Percentiles rank a stretch among this genome's conserved stretches.
phyloP scores from a whole-genome alignment of 139 green algal species.

The Chara braunii region DNA sequence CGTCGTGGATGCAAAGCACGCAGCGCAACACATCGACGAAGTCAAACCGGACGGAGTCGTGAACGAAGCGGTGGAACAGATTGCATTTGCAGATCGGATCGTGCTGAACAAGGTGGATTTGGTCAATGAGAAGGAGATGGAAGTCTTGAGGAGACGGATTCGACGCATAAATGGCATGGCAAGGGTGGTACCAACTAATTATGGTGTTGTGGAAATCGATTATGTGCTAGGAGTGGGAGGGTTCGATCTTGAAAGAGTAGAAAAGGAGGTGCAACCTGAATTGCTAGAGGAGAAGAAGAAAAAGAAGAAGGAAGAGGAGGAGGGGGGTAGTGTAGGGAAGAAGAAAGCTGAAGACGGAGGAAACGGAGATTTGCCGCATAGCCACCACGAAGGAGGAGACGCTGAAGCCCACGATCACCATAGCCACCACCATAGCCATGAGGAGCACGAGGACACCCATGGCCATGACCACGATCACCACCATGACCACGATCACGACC shows the following conservation, averaged over 20 bases:
- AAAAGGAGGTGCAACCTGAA: conserved; percentile 57
- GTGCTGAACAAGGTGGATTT: conserved; percentile 86
- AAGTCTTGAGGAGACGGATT: conserved; percentile 56
- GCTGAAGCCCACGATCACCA: conserved; percentile 33
- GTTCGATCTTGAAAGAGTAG: conserved; percentile 82
- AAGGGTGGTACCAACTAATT: conserved; percentile 43
- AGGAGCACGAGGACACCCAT: conserved; percentile 19
- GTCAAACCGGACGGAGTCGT: conserved; percentile 57
- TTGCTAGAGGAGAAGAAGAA: conserved; percentile 35
- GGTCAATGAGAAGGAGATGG: conserved; percentile 41
- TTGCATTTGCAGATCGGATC: conserved; percentile 90
- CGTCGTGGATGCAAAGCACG: conserved; percentile 59
- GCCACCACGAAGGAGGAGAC: conserved; percentile 25
- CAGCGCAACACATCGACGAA: conserved; percentile 53
- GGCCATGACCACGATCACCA: conserved; percentile 44
- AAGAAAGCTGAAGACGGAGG: no score
- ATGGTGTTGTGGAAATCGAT: conserved; percentile 64
- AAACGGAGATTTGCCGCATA: conserved; percentile 19
- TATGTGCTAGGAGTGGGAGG: conserved; percentile 88
- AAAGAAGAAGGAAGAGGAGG: conserved; percentile 35
- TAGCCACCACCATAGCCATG: conserved; percentile 46
- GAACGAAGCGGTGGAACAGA: conserved; percentile 88
- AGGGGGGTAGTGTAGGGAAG: no score
- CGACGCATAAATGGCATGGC: conserved; percentile 79
- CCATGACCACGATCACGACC: conserved; percentile 56